These are phyloP conservation scores for Phytophthora hibernalis DNA, from an alignment of 352 stramenopile species.

Conservation along the genomic window DNA sequence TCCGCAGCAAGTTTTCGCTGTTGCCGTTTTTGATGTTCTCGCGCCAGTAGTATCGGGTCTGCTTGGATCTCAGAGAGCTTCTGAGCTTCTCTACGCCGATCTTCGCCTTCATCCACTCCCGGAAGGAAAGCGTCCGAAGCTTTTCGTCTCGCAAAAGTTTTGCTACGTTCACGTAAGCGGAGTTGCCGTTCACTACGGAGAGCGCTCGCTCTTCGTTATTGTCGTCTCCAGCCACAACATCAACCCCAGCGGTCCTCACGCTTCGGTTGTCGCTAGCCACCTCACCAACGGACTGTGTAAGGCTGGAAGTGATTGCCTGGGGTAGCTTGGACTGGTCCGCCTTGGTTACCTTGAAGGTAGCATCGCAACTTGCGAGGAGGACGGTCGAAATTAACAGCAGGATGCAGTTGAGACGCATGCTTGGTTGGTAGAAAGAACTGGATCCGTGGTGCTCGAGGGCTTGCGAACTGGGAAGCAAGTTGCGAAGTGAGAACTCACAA, in stretches of 20 bases:
- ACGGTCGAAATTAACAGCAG: neutral
- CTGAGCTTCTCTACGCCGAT: neutral
- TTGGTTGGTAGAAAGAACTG: too few relatives aligned
- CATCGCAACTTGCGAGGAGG: neutral
- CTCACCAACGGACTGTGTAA: too few relatives aligned
- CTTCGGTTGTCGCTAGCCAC: neutral
- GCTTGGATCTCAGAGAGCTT: neutral
- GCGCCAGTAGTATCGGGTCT: neutral
- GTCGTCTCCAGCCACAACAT: too few relatives aligned
- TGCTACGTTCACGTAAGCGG: too few relatives aligned
- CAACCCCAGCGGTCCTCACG: neutral
- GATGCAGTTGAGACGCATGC: constrained; percentile 2
- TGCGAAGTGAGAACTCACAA: neutral
- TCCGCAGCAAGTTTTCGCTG: neutral
- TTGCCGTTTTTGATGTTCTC: neutral
- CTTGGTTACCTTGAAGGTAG: neutral
- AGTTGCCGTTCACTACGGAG: too few relatives aligned
- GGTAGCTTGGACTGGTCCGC: neutral
- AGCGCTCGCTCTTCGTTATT: too few relatives aligned
- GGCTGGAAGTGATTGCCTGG: neutral
- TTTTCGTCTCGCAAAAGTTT: too few relatives aligned
- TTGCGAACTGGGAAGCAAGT: too few relatives aligned
- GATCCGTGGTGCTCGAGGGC: neutral
- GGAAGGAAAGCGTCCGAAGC: neutral
- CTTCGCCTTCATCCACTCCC: neutral